Conservation (phyloP, 345 rosid genomes). For the Eucalyptus polyanthemos region DNA sequence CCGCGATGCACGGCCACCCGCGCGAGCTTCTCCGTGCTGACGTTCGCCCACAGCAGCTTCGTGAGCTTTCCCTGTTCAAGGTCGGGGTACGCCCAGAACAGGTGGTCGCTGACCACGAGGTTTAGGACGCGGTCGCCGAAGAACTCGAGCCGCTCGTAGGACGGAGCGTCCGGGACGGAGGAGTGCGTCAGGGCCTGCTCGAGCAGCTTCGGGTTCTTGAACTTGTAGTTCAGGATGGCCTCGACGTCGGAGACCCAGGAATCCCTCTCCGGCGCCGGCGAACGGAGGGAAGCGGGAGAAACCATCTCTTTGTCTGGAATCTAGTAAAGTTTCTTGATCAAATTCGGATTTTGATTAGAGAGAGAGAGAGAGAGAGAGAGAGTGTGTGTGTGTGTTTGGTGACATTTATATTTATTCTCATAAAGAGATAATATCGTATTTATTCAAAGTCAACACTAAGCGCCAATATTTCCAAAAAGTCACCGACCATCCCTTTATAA, state of each 20-base stretch:
- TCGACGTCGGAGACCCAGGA: conserved; percentile 28
- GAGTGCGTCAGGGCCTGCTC: conserved; percentile 69
- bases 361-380: not conserved
- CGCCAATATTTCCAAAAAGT: too few species aligned
- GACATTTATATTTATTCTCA: not conserved
- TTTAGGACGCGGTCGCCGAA: conserved; percentile 57
- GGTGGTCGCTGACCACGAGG: conserved; percentile 27
- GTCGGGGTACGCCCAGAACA: conserved; percentile 31
- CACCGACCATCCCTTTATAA: not conserved
- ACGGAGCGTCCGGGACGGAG: conserved; percentile 14
- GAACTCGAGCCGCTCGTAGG: conserved; percentile 72
- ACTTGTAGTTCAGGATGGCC: conserved; percentile 32
- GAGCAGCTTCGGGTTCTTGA: conserved; percentile 31
- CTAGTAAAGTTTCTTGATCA: not conserved
- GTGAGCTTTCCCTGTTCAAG: conserved; percentile 48
- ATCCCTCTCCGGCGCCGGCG: conserved; percentile 1
- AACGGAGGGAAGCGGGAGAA: not conserved
- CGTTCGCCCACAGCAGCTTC: conserved; percentile 43
- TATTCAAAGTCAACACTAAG: too few species aligned
- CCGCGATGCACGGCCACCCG: conserved; percentile 51
- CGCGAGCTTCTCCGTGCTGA: conserved; percentile 78
- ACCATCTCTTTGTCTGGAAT: not conserved
- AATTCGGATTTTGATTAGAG: not conserved
- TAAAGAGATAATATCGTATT: not conserved
- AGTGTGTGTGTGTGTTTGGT: not conserved